phyloP scores from a whole-genome alignment of 1,284 basidiomycete genomes.

The Ustilago lituana region DNA sequence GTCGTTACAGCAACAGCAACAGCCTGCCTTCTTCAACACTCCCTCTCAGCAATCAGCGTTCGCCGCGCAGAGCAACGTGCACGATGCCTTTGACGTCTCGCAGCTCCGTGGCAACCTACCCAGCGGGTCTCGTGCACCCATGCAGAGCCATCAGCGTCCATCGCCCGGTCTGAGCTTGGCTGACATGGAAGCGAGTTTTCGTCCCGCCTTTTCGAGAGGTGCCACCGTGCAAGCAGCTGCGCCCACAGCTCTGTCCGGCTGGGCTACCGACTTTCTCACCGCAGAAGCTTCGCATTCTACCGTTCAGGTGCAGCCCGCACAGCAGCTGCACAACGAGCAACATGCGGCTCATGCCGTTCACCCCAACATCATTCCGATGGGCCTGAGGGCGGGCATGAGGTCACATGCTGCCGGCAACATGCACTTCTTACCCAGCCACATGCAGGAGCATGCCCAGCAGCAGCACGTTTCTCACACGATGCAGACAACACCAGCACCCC shows the following conservation, averaged over 20 bases:
- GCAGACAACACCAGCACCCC: constrained; percentile 21
- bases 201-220: constrained; percentile 27
- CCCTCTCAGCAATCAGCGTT: constrained; percentile 22
- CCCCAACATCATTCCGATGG: constrained; percentile 36
- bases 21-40: constrained; percentile 45
- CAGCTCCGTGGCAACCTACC: constrained; percentile 52
- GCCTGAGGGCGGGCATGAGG: constrained; percentile 32
- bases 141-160: constrained; percentile 18
- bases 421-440: constrained; percentile 16
- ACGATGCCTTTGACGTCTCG: constrained; percentile 52
- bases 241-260: constrained; percentile 30
- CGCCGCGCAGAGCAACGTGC: constrained; percentile 9
- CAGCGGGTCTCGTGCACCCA: constrained; percentile 21
- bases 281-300: constrained; percentile 20
- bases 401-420: constrained; percentile 11
- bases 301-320: constrained; percentile 5
- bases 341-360: constrained; percentile 17
- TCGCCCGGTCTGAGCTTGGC: constrained; percentile 18
- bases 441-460: constrained; percentile 22
- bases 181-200: constrained; percentile 46
- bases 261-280: constrained; percentile 55
- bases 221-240: constrained; percentile 7
- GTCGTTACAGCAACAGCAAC: constrained; percentile 31
- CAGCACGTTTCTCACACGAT: constrained; percentile 9
- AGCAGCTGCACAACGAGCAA: constrained; percentile 25